phyloP scores from a whole-genome alignment of 2,329 filamentous ascomycete species.

The Hypoxylon sp. region DNA sequence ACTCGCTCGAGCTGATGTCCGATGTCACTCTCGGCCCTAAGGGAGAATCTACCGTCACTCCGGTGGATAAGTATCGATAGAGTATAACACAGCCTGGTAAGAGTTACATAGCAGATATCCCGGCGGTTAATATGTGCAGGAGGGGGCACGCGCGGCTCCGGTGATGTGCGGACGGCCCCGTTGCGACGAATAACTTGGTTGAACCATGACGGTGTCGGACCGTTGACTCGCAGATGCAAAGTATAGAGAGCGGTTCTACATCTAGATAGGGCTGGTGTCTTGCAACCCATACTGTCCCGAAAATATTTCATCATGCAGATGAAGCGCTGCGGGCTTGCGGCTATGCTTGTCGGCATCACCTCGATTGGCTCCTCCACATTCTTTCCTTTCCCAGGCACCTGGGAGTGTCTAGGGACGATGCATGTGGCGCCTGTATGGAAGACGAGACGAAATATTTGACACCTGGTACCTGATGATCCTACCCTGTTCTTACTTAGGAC shows the following conservation, averaged over 20 bases:
- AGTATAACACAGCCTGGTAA: conserved; percentile 26
- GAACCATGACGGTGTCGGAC: conserved; percentile 33
- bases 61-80: conserved; percentile 26
- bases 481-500: conserved; percentile 18
- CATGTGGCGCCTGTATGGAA: conserved; percentile 43
- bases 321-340: conserved; percentile 30
- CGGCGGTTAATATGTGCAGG: conserved; percentile 20
- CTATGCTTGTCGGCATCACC: conserved; percentile 39
- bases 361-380: conserved; percentile 42
- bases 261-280: conserved; percentile 39
- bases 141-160: conserved; percentile 10
- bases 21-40: conserved; percentile 15
- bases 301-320: conserved; percentile 32
- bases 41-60: conserved; percentile 7
- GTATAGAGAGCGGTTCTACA: conserved; percentile 32
- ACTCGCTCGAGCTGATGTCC: conserved; percentile 19
- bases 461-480: conserved; percentile 35
- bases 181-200: conserved; percentile 20
- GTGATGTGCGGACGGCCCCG: conserved; percentile 22
- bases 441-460: conserved; percentile 30
- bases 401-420: conserved; percentile 40
- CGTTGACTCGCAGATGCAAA: conserved; percentile 38
- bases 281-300: conserved; percentile 31
- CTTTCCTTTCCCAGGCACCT: conserved; percentile 35
- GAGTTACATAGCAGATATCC: conserved; percentile 31